Base-by-base conservation (phyloP, 1,139 yeast genomes). In the Entelexis sorbosivorans region DNA sequence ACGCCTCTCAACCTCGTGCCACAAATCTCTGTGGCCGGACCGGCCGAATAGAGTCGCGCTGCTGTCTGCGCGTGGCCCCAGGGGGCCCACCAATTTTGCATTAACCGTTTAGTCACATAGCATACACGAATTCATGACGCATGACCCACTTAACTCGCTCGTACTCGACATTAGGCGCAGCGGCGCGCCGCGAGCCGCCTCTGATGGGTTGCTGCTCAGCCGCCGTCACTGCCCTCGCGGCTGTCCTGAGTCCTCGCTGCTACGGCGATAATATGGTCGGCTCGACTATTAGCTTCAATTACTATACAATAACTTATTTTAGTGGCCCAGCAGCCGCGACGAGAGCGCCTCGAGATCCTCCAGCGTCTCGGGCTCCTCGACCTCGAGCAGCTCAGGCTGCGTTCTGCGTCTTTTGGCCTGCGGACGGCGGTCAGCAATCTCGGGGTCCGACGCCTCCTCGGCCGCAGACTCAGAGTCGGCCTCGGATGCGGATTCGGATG, bases 301-400 rank as follows among this genome's bases (percentile, higher is more conserved):
- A 22, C 24, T 22, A 22, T 22, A 22, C 24, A 22, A 22, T 22
- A 22, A 22, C 24, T 22, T 22, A 22, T 22, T 22, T 38, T 28
- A 52, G 14, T 47, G 53, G 32, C 60, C 57, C 42, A 76, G 63
- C 62, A 91, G 78, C 65, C 76, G 77, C 45, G 85, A 76, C 2
- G 97, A 82, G 68, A 91, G 78, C 13, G 94, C 88, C 72, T 91
- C 98, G 68, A 91, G 75, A 64, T 91, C 97, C 65, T 87, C 96
- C 66, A 91, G 73, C 31, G 95, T 83, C 61, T 86, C 85, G 20
- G 96, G 96, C 63, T 82, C 86, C 59, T 85, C 93, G 49, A 84
- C 73, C 66, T 88, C 96, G 56, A 84, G 73, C 13, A 63, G 65
- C 38, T 61, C 63, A 16, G 33, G 36, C 28, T 28, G 19, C n/a